Conservation (phyloP, 2,329 filamentous ascomycete species). For the Diplodia sapinea region DNA sequence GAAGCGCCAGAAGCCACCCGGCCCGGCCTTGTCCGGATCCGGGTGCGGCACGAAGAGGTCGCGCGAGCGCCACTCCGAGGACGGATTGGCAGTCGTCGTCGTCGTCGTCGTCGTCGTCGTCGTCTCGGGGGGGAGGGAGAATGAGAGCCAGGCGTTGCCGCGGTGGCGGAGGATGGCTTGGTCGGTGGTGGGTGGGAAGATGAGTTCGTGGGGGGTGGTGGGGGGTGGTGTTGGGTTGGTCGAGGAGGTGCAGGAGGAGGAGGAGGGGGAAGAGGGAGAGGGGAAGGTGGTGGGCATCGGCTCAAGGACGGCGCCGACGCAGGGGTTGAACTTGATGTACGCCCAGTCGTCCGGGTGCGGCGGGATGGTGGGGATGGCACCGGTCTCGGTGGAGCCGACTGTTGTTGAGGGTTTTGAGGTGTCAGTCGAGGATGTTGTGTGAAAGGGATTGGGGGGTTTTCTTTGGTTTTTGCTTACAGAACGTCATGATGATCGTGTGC, state of each 20-base stretch:
- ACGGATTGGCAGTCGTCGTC: neutral
- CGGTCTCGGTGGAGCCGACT: slow-evolving; percentile 11
- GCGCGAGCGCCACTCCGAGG: neutral
- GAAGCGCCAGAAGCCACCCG: neutral
- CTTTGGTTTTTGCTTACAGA: neutral
- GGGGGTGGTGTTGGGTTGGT: too few relatives aligned
- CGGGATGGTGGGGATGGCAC: neutral
- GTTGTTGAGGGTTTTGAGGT: too few relatives aligned
- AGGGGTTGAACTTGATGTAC: neutral
- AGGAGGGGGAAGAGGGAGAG: neutral
- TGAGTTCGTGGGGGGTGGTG: neutral
- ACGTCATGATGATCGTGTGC: neutral
- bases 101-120: neutral
- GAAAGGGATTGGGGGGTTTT: too few relatives aligned
- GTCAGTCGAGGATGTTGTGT: neutral
- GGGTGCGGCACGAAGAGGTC: slow-evolving; percentile 1
- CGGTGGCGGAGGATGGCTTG: neutral
- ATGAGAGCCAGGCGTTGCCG: slow-evolving; percentile 2
- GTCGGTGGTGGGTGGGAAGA: neutral
- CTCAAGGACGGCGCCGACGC: neutral
- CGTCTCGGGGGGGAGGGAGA: neutral
- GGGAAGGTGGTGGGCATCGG: neutral
- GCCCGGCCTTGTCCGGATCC: neutral
- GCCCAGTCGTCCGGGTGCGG: neutral
- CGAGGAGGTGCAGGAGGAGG: too few relatives aligned